Conservation (phyloP, 2,329 filamentous ascomycete genomes). For the Simplicillium sp. region DNA sequence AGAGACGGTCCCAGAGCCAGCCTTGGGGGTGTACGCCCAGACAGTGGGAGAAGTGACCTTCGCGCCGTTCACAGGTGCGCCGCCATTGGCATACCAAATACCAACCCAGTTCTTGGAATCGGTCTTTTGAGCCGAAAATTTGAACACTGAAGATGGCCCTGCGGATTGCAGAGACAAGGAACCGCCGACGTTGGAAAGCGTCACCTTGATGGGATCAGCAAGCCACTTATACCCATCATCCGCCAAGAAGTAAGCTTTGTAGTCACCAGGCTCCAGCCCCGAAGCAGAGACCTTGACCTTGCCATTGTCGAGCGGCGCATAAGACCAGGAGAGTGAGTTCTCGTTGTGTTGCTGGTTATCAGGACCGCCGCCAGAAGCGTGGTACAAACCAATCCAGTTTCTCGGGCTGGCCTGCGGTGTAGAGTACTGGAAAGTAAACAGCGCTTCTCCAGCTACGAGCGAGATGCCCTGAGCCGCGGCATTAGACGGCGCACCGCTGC, state of each 20-base stretch:
- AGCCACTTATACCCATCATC: constrained; percentile 25
- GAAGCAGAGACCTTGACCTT: constrained; percentile 14
- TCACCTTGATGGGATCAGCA: constrained; percentile 21
- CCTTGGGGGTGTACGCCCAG: not conserved
- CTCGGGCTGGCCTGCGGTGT: constrained; percentile 1
- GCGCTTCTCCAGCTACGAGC: too few species aligned
- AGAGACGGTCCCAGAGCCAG: not conserved
- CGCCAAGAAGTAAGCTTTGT: constrained; percentile 26
- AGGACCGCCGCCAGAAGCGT: constrained; percentile 21
- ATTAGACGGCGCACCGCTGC: too few species aligned
- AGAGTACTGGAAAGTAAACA: too few species aligned
- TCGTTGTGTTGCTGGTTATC: constrained; percentile 18
- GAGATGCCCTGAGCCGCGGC: too few species aligned
- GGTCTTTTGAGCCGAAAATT: not conserved
- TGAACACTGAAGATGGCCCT: not conserved
- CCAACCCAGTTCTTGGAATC: not conserved
- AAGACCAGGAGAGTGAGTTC: constrained; percentile 22
- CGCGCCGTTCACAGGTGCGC: not conserved
- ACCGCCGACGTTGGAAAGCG: not conserved
- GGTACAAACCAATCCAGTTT: constrained; percentile 30
- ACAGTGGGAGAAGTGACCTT: not conserved
- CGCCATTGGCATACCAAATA: not conserved
- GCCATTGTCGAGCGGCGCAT: constrained; percentile 17
- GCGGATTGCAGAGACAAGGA: not conserved
- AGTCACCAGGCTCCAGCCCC: constrained; percentile 18